These are phyloP conservation scores for Yamadazyma atlantica DNA, from an alignment of 1,139 yeast species.

Conservation along the genomic window DNA sequence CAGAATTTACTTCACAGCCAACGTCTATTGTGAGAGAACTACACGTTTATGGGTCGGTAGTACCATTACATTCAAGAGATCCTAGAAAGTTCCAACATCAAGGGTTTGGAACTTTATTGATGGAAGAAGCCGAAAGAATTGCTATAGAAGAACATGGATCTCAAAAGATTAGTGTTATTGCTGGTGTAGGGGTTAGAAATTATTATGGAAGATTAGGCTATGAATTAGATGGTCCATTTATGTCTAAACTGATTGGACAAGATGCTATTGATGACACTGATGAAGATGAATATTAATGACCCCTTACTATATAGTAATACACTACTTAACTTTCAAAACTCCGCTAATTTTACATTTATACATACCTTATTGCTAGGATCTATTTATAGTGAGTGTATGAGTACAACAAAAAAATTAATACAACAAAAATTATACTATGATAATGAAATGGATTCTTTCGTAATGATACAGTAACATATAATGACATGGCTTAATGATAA, in stretches of 20 bases:
- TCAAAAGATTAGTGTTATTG: constrained; percentile 84
- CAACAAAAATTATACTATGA: not conserved
- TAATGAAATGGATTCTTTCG: no score
- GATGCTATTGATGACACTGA: constrained; percentile 11
- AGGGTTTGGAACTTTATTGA: constrained; percentile 94
- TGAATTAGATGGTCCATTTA: constrained; percentile 90
- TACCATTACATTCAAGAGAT: constrained; percentile 95
- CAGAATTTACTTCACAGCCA: constrained; percentile 80
- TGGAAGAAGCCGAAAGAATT: constrained; percentile 98
- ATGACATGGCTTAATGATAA: constrained; percentile 6
- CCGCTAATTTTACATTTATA: not conserved
- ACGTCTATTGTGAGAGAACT: constrained; percentile 93
- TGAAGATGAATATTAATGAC: constrained; percentile 10
- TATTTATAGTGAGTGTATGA: not conserved
- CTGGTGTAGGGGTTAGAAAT: constrained; percentile 97
- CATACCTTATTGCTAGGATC: no score
- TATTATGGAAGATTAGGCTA: constrained; percentile 92
- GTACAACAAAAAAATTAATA: not conserved
- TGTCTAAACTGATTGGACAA: constrained; percentile 59
- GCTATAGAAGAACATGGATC: constrained; percentile 96
- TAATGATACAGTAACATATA: not conserved
- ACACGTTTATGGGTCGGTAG: constrained; percentile 97
- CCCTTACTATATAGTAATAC: no score
- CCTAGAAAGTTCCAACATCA: constrained; percentile 98
- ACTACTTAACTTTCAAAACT: no score